Evolutionary conservation across 192 early-diverging fungal genomes (phyloP).

Genomic region (Dispira simplex): DNA sequence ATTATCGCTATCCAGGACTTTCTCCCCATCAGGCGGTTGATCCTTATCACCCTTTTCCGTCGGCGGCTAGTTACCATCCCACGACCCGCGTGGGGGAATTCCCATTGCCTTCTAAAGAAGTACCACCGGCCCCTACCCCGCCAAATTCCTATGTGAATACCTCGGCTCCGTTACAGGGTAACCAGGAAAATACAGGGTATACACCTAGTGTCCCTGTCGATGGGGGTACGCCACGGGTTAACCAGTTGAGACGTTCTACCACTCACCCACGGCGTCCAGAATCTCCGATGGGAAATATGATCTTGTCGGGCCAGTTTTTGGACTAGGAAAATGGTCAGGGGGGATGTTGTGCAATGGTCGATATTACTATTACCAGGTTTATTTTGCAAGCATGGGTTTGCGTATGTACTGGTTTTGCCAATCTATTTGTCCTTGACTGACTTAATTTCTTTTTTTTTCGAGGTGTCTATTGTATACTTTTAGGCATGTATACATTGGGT

Average conservation of each 20-base stretch:
- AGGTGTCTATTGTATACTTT: too few species aligned
- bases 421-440: too few species aligned
- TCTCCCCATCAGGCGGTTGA: too few species aligned
- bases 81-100: background rate
- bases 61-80: background rate
- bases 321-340: background rate
- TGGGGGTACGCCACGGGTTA: background rate
- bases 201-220: background rate
- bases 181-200: background rate
- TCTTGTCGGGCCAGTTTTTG: slow-evolving; percentile 11
- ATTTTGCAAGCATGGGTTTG: too few species aligned
- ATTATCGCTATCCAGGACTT: too few species aligned
- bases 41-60: too few species aligned
- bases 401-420: too few species aligned
- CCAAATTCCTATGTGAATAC: background rate
- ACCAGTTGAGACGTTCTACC: background rate
- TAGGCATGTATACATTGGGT: too few species aligned
- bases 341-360: too few species aligned
- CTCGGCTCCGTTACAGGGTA: background rate
- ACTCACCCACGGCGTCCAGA: background rate
- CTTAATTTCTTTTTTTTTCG: too few species aligned
- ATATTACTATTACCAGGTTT: too few species aligned
- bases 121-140: background rate
- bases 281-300: slow-evolving; percentile 11
- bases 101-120: background rate